phyloP scores from a whole-genome alignment of 169 alveolate genomes.

The Plasmodium cynomolgi region DNA sequence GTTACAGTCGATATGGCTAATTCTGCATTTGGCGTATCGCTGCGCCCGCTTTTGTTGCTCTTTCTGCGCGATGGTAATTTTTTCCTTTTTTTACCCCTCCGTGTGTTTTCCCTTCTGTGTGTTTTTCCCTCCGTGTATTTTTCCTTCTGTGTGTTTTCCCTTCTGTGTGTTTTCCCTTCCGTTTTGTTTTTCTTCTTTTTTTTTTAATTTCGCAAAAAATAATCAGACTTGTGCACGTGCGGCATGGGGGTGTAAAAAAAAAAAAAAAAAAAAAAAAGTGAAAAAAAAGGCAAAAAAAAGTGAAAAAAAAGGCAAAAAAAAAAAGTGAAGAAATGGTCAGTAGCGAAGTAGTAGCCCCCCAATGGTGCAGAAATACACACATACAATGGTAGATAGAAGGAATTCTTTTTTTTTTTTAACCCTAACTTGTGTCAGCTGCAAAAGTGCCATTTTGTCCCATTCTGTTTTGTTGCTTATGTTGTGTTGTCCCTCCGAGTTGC shows the following conservation, averaged over 20 bases:
- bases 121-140: no score
- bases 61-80: background rate
- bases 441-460: background rate
- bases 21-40: constrained; percentile 4
- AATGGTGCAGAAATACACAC: background rate
- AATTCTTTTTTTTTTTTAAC: background rate
- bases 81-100: background rate
- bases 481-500: background rate
- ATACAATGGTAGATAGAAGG: background rate
- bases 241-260: background rate
- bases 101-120: background rate
- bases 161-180: background rate
- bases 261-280: constrained; percentile 10
- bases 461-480: constrained; percentile 1
- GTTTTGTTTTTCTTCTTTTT: background rate
- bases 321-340: background rate
- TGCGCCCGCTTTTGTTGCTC: background rate
- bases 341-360: background rate
- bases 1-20: constrained; percentile 1
- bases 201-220: background rate
- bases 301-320: background rate
- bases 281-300: background rate
- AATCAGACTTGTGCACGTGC: constrained; percentile 8
- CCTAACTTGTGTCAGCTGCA: background rate
- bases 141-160: background rate